Conservation (phyloP, 306 rosid species). For the Begonia loranthoides region DNA sequence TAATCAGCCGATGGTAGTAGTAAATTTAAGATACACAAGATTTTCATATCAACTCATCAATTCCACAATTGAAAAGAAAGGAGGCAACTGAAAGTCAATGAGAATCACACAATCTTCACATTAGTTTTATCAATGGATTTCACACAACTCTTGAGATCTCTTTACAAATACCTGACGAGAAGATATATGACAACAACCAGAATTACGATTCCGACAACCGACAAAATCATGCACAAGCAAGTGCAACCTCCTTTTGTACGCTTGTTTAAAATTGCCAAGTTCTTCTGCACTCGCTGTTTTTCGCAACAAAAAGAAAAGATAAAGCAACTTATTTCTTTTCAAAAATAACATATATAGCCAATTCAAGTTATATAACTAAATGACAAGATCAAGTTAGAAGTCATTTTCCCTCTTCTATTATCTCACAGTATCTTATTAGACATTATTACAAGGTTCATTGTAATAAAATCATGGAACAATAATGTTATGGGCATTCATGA, state of each 20-base stretch:
- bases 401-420: too few relatives aligned
- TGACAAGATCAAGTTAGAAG: background rate
- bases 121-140: background rate
- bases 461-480: background rate
- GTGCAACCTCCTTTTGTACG: constrained; percentile 87
- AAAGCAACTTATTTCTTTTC: background rate
- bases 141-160: constrained; percentile 10
- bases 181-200: constrained; percentile 53
- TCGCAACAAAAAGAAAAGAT: background rate
- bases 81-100: too few relatives aligned
- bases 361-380: background rate
- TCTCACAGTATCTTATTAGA: background rate
- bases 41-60: too few relatives aligned
- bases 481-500: background rate
- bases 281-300: constrained; percentile 91
- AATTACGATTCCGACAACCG: constrained; percentile 65
- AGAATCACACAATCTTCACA: too few relatives aligned
- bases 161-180: constrained; percentile 63
- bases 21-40: too few relatives aligned
- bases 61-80: too few relatives aligned
- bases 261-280: constrained; percentile 74
- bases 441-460: background rate
- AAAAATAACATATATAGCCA: background rate
- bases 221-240: constrained; percentile 74
- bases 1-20: too few relatives aligned